Evolutionary conservation across 2,329 filamentous ascomycete genomes (phyloP).

Genomic region (Monilinia polystroma): DNA sequence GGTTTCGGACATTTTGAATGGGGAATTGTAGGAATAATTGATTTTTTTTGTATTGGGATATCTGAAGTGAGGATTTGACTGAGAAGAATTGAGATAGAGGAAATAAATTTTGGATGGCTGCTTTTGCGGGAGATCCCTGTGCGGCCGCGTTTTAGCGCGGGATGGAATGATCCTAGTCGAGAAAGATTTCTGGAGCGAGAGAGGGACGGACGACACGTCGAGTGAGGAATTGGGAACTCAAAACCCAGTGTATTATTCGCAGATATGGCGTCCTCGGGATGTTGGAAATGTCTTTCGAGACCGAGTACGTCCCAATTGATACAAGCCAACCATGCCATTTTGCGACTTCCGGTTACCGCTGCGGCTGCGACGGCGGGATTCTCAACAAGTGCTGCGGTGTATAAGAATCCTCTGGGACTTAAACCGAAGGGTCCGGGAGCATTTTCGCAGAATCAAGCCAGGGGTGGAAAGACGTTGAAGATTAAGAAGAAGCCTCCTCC

Average conservation of each 20-base stretch:
- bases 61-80: constrained; percentile 15
- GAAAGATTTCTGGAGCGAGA: constrained; percentile 22
- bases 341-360: constrained; percentile 39
- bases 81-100: constrained; percentile 19
- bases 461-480: constrained; percentile 31
- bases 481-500: constrained; percentile 51
- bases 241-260: neutral
- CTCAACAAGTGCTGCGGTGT: constrained; percentile 36
- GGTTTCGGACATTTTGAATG: constrained; percentile 20
- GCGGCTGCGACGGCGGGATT: constrained; percentile 30
- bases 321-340: constrained; percentile 39
- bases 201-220: constrained; percentile 10
- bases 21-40: constrained; percentile 16
- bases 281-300: constrained; percentile 58
- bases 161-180: constrained; percentile 19
- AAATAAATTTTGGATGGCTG: constrained; percentile 25
- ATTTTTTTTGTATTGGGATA: neutral
- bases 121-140: constrained; percentile 18
- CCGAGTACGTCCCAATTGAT: constrained; percentile 45
- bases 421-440: constrained; percentile 17
- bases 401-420: constrained; percentile 18
- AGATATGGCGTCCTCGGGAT: constrained; percentile 55
- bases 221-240: neutral
- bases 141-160: constrained; percentile 27
- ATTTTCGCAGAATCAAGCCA: constrained; percentile 20